These are phyloP conservation scores for Penicillium brevicompactum DNA, from an alignment of 2,329 filamentous ascomycete genomes.

Conservation along the genomic window DNA sequence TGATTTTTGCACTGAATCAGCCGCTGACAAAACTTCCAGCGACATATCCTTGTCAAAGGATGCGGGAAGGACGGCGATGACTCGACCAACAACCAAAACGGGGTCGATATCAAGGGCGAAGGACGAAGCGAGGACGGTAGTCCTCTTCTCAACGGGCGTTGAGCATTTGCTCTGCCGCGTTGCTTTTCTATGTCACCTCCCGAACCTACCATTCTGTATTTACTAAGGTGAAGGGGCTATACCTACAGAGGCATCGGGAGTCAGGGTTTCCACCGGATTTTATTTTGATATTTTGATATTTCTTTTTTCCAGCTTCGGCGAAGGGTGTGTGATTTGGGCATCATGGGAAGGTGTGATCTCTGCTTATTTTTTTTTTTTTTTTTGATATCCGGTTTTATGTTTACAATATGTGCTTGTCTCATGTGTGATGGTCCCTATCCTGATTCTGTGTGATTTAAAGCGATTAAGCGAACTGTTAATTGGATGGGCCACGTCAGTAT, in stretches of 20 bases:
- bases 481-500: constrained; percentile 23
- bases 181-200: neutral
- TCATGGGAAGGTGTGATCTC: constrained; percentile 17
- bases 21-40: constrained; percentile 41
- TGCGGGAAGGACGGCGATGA: constrained; percentile 56
- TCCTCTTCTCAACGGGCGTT: constrained; percentile 22
- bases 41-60: constrained; percentile 69
- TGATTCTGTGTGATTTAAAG: constrained; percentile 21
- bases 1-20: too few species aligned
- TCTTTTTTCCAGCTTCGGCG: constrained; percentile 15
- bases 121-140: constrained; percentile 26
- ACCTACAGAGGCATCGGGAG: constrained; percentile 21
- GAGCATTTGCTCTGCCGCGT: constrained; percentile 9
- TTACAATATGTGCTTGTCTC: constrained; percentile 19
- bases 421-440: constrained; percentile 29
- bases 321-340: constrained; percentile 20
- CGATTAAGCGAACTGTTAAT: constrained; percentile 22
- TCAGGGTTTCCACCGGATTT: constrained; percentile 10
- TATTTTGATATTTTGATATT: constrained; percentile 7
- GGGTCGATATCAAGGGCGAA: constrained; percentile 18
- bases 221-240: constrained; percentile 6
- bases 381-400: constrained; percentile 9
- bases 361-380: constrained; percentile 6
- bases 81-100: constrained; percentile 10
- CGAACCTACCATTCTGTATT: constrained; percentile 15